Evolutionary conservation across 306 rosid genomes (phyloP), one percentile per base, ranked within the genome.

Genomic region (Rosa lucieae): DNA sequence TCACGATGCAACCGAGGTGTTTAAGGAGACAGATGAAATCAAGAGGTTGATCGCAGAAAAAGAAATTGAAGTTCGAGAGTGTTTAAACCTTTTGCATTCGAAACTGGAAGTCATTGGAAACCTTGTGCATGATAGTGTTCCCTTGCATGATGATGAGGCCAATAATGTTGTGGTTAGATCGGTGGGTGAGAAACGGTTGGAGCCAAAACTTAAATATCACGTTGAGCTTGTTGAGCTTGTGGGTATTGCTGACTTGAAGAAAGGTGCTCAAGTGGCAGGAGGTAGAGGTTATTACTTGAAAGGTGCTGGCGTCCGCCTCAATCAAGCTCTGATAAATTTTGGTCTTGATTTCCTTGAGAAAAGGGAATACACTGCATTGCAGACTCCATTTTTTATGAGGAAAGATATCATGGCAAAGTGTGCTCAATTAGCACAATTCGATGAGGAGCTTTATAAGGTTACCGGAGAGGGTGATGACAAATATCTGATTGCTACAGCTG

Each of bases 391-490:
- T 85, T 96, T 93, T 84, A 93, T 96, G 97, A 96, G 93, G 87
- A 84, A 96, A 85, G 98, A 96, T 39, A 78, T 88, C 61, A 96
- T 96, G 99, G 92, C 92, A 53, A 96, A 89, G 84, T 96, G 99
- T 88, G 99, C 99, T 80, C 98, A 96, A 42, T 75, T 96, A 79
- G 99, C 99, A 53, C 98, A 96, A 76, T 93, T 96, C 52, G 98
- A 96, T 74, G 98, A 96, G 87, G 99, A 96, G 76, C 97, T 96
- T 61, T 93, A 96, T 74, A 96, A 93, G 96, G 99, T 93, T 63
- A 91, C 98, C n/a, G 99, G 99, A 48, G 99, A 96, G 79, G 99
- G 98, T 49, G 99, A 96, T 77, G 98, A 96, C 87, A 96, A 96
- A 77, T 96, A 93, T 87, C 86, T 96, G 85, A 96, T 93, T 85